Conservation (phyloP, 2,329 filamentous ascomycete species). For the Penicillium fuscoglaucum region DNA sequence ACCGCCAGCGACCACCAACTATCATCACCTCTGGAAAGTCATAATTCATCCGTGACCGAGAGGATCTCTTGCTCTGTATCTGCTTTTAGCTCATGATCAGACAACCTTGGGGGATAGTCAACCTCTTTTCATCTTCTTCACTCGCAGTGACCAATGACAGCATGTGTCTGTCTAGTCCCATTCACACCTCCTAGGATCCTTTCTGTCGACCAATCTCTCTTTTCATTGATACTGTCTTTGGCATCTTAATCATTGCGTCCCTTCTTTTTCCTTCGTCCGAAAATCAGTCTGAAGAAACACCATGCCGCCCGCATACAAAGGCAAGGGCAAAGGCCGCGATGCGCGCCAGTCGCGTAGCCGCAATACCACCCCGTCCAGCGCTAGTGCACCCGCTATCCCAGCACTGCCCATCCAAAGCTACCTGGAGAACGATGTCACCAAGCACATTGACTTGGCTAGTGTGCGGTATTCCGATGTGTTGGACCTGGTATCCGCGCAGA, state of each 20-base stretch:
- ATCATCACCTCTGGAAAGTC: neutral
- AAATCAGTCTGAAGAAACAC: slow-evolving; percentile 2
- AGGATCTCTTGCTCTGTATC: neutral
- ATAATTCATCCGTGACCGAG: slow-evolving; percentile 2
- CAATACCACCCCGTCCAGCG: slow-evolving; percentile 63
- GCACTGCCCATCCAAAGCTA: slow-evolving; percentile 49
- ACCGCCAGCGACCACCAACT: slow-evolving; percentile 6
- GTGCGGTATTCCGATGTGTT: slow-evolving; percentile 60
- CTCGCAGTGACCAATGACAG: slow-evolving; percentile 11
- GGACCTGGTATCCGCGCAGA: slow-evolving; percentile 53
- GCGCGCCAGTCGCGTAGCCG: slow-evolving; percentile 58
- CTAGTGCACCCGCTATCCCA: slow-evolving; percentile 47
- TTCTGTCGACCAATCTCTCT: slow-evolving; percentile 6
- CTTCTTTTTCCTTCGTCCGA: neutral
- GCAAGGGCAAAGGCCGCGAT: slow-evolving; percentile 57
- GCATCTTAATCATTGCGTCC: neutral
- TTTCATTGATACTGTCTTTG: slow-evolving; percentile 3
- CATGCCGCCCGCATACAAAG: slow-evolving; percentile 50
- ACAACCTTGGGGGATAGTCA: neutral
- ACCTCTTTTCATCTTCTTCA: neutral
- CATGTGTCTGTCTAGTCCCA: slow-evolving; percentile 17
- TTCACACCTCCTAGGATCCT: slow-evolving; percentile 13
- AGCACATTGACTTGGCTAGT: slow-evolving; percentile 50
- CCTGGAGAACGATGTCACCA: slow-evolving; percentile 54
- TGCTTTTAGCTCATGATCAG: slow-evolving; percentile 1